Percentiles rank a stretch among this genome's conserved stretches.
Evolutionary conservation across 371 early-diverging fungal species (phyloP).

Genomic region (Mortierella sp.): DNA sequence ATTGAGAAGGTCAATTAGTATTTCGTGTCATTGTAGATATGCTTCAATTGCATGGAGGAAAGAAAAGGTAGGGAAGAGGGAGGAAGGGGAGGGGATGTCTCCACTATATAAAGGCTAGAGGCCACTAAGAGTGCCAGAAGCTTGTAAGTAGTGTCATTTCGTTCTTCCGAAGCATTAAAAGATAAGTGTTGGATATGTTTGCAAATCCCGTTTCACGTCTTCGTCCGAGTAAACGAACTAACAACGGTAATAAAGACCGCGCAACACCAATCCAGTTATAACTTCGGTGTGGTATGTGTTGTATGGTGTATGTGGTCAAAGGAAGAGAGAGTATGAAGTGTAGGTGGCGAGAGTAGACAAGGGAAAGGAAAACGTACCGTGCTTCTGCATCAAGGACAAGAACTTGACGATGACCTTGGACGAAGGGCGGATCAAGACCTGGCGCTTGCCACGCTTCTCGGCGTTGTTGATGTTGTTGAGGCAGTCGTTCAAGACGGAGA

Average conservation of each 20-base stretch:
- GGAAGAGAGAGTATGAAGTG: not conserved
- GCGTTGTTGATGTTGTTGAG: constrained; percentile 99
- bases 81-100: constrained; percentile 22
- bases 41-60: not conserved
- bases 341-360: not conserved
- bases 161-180: constrained; percentile 83
- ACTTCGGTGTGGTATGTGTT: constrained; percentile 63
- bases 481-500: constrained; percentile 96
- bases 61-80: not conserved
- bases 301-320: not conserved
- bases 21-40: constrained; percentile 2
- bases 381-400: constrained; percentile 99
- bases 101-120: constrained; percentile 57
- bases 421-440: constrained; percentile 96
- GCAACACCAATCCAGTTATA: constrained; percentile 79
- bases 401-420: constrained; percentile 99
- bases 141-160: constrained; percentile 65
- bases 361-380: constrained; percentile 74
- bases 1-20: not conserved
- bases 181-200: constrained; percentile 63
- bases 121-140: constrained; percentile 56
- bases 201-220: constrained; percentile 13
- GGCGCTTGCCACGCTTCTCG: constrained; percentile 98
- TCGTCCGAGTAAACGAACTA: not conserved
- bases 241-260: constrained; percentile 22